A percentile compares a stretch with the other conserved stretches of the same genome.
Conservation (phyloP, 2,329 filamentous ascomycete species). For the Aspergillus sp. region DNA sequence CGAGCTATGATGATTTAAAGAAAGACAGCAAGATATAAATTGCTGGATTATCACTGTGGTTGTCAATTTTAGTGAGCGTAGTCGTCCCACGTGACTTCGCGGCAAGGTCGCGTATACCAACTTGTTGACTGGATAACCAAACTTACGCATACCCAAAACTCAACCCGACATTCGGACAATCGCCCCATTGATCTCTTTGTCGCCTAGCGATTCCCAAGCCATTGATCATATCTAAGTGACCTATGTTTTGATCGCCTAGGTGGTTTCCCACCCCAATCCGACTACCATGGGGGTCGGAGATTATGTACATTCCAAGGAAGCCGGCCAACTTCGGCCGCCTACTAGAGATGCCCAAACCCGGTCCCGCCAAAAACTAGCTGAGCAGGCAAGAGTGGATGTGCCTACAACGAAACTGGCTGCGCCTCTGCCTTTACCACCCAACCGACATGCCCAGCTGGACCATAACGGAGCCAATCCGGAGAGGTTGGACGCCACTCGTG, state of each 20-base stretch:
- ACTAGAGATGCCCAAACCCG: conserved; percentile 21
- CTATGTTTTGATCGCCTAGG: background rate
- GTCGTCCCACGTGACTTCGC: conserved; percentile 28
- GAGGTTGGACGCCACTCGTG: background rate
- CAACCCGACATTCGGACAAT: background rate
- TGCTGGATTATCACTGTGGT: too few relatives aligned
- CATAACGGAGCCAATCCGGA: conserved; percentile 15
- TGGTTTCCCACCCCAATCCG: background rate
- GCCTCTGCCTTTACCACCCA: conserved; percentile 12
- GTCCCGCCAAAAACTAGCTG: conserved; percentile 31
- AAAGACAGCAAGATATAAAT: too few relatives aligned
- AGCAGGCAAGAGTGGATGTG: conserved; percentile 34
- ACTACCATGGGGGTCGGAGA: conserved; percentile 40
- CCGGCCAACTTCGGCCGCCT: conserved; percentile 26
- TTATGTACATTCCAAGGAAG: conserved; percentile 40
- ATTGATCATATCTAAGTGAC: background rate
- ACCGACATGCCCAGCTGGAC: conserved; percentile 15
- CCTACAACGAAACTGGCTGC: conserved; percentile 26
- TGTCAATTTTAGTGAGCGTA: background rate
- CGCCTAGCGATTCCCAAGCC: too few relatives aligned
- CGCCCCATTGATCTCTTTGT: background rate
- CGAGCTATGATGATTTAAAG: too few relatives aligned
- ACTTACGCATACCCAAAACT: background rate
- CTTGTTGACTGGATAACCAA: conserved; percentile 5
- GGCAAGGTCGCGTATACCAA: conserved; percentile 23